These are phyloP conservation scores for Yamadazyma siamensis DNA, from an alignment of 1,139 yeast species.

Conservation along the genomic window DNA sequence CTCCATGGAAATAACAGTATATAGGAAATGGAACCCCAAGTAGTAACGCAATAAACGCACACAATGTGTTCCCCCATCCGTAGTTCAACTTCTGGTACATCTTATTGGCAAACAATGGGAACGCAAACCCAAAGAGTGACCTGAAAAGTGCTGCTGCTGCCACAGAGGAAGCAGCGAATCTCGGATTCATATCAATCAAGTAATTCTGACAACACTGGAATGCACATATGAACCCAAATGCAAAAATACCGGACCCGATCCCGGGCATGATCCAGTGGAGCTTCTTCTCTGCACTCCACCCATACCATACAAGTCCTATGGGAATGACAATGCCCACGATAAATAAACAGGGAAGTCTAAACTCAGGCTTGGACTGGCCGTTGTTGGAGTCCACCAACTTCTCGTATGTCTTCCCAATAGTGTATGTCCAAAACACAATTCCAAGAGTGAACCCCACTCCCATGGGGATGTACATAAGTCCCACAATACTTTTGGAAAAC, in stretches of 20 bases:
- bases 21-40: conserved; percentile 46
- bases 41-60: conserved; percentile 36
- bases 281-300: conserved; percentile 42
- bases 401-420: conserved; percentile 29
- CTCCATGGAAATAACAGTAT: conserved; percentile 40
- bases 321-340: conserved; percentile 36
- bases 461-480: conserved; percentile 46
- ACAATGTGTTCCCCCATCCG: conserved; percentile 48
- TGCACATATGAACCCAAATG: conserved; percentile 43
- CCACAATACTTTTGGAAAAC: conserved; percentile 30
- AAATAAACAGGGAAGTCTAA: conserved; percentile 39
- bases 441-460: conserved; percentile 44
- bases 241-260: conserved; percentile 41
- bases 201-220: conserved; percentile 43
- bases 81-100: conserved; percentile 40
- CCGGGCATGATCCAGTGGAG: conserved; percentile 49
- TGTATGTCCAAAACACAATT: conserved; percentile 35
- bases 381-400: conserved; percentile 26
- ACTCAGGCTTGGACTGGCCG: conserved; percentile 43
- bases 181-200: conserved; percentile 43
- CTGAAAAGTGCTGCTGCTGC: conserved; percentile 49
- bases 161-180: conserved; percentile 43
- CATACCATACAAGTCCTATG: conserved; percentile 43
- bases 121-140: conserved; percentile 40
- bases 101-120: conserved; percentile 40